These are phyloP conservation scores for Gossypium trilobum DNA, from an alignment of 441 rosid genomes.

Conservation along the genomic window DNA sequence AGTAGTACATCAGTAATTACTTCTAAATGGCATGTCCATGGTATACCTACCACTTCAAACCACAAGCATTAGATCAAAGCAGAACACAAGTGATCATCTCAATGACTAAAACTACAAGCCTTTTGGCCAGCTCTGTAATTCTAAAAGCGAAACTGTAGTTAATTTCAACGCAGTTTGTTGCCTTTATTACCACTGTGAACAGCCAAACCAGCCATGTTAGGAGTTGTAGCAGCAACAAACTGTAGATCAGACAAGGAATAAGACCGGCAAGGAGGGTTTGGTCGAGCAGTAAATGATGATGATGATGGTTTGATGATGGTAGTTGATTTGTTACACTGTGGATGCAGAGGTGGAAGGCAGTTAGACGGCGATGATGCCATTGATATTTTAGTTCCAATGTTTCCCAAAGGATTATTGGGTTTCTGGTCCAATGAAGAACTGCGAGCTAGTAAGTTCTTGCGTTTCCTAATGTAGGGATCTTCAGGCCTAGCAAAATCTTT, in stretches of 20 bases:
- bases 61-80: neutral
- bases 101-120: neutral
- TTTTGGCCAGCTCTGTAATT: neutral
- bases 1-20: neutral
- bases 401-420: neutral
- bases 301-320: neutral
- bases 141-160: neutral
- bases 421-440: constrained; percentile 15
- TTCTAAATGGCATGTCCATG: neutral
- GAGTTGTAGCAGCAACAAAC: constrained; percentile 11
- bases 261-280: constrained; percentile 25
- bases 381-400: constrained; percentile 9
- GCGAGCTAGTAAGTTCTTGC: constrained; percentile 26
- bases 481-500: constrained; percentile 37
- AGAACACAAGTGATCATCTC: neutral
- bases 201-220: constrained; percentile 1
- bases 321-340: constrained; percentile 16
- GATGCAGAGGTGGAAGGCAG: constrained; percentile 27
- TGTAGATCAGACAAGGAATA: constrained; percentile 34
- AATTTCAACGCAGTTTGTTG: neutral
- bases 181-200: constrained; percentile 13
- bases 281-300: neutral
- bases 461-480: constrained; percentile 23
- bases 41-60: constrained; percentile 8
- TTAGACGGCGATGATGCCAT: neutral